These are phyloP conservation scores for Simmondsia chinensis DNA, from an alignment of 148 eudicot species.

Conservation along the genomic window DNA sequence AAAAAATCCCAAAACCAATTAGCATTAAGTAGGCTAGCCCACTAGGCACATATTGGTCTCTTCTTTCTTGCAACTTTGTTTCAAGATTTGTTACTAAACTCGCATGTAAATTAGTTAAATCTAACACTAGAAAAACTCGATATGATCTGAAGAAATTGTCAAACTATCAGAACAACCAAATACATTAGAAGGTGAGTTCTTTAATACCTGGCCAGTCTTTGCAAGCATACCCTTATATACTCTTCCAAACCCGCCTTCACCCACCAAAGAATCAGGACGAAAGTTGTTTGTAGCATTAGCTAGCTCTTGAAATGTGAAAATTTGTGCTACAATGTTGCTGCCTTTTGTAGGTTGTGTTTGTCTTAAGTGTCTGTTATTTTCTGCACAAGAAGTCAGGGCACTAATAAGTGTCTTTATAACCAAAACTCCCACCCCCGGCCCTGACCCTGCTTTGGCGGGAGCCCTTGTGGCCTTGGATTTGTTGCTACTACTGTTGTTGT, in stretches of 20 bases:
- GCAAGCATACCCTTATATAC: slow-evolving; percentile 54
- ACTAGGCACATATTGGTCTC: no score
- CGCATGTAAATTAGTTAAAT: no score
- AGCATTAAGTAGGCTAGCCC: no score
- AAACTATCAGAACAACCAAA: no score
- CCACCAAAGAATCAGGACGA: slow-evolving; percentile 47
- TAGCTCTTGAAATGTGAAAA: slow-evolving; percentile 57
- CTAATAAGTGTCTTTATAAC: neutral
- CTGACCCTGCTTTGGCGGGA: no score
- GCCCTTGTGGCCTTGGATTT: no score
- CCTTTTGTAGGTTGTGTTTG: slow-evolving; percentile 14
- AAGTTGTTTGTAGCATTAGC: slow-evolving; percentile 73
- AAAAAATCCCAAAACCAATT: no score
- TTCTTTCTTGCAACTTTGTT: no score
- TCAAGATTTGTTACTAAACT: no score
- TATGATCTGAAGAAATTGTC: neutral
- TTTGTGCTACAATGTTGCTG: slow-evolving; percentile 50
- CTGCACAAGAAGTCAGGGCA: slow-evolving; percentile 17
- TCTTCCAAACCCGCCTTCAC: slow-evolving; percentile 73
- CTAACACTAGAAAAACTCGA: neutral
- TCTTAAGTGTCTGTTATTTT: slow-evolving; percentile 12
- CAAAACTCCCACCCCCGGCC: no score
- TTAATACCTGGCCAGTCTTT: slow-evolving; percentile 40
- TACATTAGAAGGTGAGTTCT: no score
- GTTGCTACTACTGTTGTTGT: no score